Evolutionary conservation across 164 flowering plant species (phyloP).

Genomic region (Macadamia integrifolia): DNA sequence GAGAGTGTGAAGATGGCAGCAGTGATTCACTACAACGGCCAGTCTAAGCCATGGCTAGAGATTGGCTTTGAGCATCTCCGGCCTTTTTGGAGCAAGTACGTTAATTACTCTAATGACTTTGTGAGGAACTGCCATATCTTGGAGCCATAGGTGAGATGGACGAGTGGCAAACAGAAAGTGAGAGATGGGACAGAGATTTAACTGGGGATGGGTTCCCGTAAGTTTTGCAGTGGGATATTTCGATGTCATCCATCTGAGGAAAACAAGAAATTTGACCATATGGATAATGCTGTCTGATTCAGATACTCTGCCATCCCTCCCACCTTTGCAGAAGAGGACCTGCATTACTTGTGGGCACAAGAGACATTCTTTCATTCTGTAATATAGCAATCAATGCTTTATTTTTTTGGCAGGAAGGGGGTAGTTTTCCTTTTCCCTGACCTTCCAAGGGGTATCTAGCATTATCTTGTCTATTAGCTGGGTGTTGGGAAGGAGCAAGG

Average conservation of each 20-base stretch:
- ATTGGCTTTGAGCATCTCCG: constrained; percentile 90
- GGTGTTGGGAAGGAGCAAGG: constrained; percentile 5
- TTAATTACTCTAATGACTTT: constrained; percentile 89
- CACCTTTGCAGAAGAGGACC: constrained; percentile 6
- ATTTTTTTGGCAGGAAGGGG: constrained; percentile 13
- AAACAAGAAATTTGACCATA: constrained; percentile 8
- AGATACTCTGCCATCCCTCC: constrained; percentile 14
- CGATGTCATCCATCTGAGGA: constrained; percentile 13
- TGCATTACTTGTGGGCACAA: constrained; percentile 15
- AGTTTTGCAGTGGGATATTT: constrained; percentile 7
- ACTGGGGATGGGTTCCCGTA: constrained; percentile 13
- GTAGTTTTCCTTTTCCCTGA: constrained; percentile 12
- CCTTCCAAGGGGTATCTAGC: constrained; percentile 11
- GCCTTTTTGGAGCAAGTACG: constrained; percentile 93
- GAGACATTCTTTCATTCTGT: constrained; percentile 28
- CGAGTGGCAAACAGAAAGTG: constrained; percentile 11
- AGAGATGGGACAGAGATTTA: constrained; percentile 4
- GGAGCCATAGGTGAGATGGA: constrained; percentile 41
- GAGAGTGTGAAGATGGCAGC: constrained; percentile 78
- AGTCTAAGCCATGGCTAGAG: constrained; percentile 92
- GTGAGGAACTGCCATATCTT: constrained; percentile 83
- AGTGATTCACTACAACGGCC: constrained; percentile 97
- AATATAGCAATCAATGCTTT: constrained; percentile 22
- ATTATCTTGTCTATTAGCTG: constrained; percentile 11
- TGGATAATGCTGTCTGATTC: constrained; percentile 9